Percentiles rank a stretch among this genome's conserved stretches.
phyloP scores from a whole-genome alignment of 805 yeast genomes.

The Naumovozyma baii region DNA sequence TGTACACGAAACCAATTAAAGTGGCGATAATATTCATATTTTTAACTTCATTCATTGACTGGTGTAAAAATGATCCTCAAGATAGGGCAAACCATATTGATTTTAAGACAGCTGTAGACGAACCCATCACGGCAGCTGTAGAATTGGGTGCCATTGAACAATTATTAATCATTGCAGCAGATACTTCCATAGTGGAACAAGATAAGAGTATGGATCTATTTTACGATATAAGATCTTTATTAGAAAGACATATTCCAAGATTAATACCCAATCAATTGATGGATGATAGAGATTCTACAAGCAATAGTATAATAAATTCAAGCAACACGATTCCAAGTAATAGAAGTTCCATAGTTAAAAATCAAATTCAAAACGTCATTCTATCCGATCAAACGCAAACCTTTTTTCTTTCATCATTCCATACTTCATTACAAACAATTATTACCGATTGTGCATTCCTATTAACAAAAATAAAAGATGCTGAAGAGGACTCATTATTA shows the following conservation, averaged over 20 bases:
- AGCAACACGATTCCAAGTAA: background rate
- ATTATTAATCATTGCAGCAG: slow-evolving; percentile 51
- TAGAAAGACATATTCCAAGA: slow-evolving; percentile 59
- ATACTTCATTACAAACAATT: slow-evolving; percentile 44
- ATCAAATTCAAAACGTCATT: slow-evolving; percentile 7
- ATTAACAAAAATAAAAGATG: slow-evolving; percentile 56
- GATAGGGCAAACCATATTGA: slow-evolving; percentile 39
- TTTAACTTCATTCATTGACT: slow-evolving; percentile 48
- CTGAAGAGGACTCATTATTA: slow-evolving; percentile 61
- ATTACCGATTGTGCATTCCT: slow-evolving; percentile 57
- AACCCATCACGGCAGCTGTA: slow-evolving; percentile 49
- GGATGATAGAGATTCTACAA: slow-evolving; percentile 23
- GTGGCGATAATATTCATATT: slow-evolving; percentile 43
- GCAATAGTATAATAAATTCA: background rate
- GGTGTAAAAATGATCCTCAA: slow-evolving; percentile 48
- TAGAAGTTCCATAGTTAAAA: background rate
- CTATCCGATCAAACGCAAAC: slow-evolving; percentile 20
- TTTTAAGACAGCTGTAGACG: slow-evolving; percentile 46
- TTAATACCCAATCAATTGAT: slow-evolving; percentile 47
- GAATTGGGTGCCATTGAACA: slow-evolving; percentile 65
- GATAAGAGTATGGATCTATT: slow-evolving; percentile 38
- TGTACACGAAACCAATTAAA: slow-evolving; percentile 40
- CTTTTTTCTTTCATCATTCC: slow-evolving; percentile 36
- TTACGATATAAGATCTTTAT: slow-evolving; percentile 55
- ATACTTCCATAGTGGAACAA: slow-evolving; percentile 34